Evolutionary conservation across 768 basidiomycete genomes (phyloP), one percentile per base, ranked within the genome.

Genomic region (Lactifluus echinatus): DNA sequence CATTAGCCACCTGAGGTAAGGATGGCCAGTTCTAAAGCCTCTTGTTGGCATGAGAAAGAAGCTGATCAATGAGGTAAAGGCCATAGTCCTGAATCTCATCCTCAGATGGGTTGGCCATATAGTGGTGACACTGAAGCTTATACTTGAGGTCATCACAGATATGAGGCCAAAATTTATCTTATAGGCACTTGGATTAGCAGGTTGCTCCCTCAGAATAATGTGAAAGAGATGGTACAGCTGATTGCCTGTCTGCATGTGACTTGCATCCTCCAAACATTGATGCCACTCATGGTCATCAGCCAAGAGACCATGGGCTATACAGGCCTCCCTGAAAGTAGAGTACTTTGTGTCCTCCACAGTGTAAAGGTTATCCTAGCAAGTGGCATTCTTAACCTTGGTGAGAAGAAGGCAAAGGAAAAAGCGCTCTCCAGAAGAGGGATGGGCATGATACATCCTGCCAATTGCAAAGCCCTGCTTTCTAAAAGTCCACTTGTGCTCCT

Each of bases 201-300:
- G 31, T 31, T 31, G 5, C 4, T 31, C 31, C 4, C 31, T 4
- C 31, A 31, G 31, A 31, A 31, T 31, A 10, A 31, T 31, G 31
- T 5, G 15, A 37, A 37, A 37, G 17, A 37, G 36, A 17, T 37
- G 36, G 36, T 11, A 7, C 2, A 78, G 66, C 0, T 53, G 63
- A 23, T 8, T 2, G 0, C 76, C 79, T 4, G 71, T 72, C 33
- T 75, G 36, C 36, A 31, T 31, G 31, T 31, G 31, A 31, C 31
- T 31, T 31, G 31, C 31, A 5, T 31, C 31, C 31, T 31, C 36
- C 11, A 37, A n/a, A 17, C 36, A 37, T 11, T 37, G 36, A 3
- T 37, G 36, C 36, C 76, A 69, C 57, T 80, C 79, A 37, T 71
- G 65, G 43, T 74, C 67, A 71, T 78, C 72, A 36, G 69, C 70